Base-by-base conservation (phyloP, 2,329 filamentous ascomycete species). In the Phoma herbarum region DNA sequence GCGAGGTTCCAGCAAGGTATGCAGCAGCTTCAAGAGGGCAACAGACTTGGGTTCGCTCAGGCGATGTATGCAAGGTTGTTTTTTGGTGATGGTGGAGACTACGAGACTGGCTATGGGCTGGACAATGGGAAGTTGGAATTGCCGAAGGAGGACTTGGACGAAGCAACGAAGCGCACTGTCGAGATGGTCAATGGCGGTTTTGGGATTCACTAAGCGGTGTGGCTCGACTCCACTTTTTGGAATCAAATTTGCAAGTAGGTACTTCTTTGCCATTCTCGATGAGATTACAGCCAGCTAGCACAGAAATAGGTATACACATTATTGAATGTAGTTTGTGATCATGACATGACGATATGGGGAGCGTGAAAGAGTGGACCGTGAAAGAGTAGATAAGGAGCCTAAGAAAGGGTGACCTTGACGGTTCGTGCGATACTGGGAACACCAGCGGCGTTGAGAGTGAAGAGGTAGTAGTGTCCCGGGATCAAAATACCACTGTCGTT, bases 131-230 rank as follows among this genome's bases (percentile, higher is more conserved):
- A 77, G 6, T 74, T 90, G 14, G 84, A 80, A 0, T 74, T 90
- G 69, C 82, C 84, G 0, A 76, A 83, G 59, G 88, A 90, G 72
- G 80, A 82, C 43, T 63, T 89, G 51, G 86, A 90, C 64, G 82
- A 85, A 63, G 77, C 79, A n/a, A 90, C 84, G 0, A 80, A 75
- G 69, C 70, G 71, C 23, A 84, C 81, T 0, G 63, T 88, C 0
- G 76, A 81, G 8, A 70, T 84, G 77, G 79, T 74, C 7, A 72
- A 80, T 62, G 64, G 64, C 25, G 52, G 52, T 14, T 23, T 25
- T 5, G 52, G 52, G 4, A 48, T 37, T 35, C 33, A 57, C 8
- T 48, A 35, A 52, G 35, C 6, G 33, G 4, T n/a, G 11, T 10
- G 7, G 20, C 26, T 28, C 4, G 26, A 28, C 26, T 5, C 9